Conservation (phyloP, 768 basidiomycete genomes). For the Mycena rosella region DNA sequence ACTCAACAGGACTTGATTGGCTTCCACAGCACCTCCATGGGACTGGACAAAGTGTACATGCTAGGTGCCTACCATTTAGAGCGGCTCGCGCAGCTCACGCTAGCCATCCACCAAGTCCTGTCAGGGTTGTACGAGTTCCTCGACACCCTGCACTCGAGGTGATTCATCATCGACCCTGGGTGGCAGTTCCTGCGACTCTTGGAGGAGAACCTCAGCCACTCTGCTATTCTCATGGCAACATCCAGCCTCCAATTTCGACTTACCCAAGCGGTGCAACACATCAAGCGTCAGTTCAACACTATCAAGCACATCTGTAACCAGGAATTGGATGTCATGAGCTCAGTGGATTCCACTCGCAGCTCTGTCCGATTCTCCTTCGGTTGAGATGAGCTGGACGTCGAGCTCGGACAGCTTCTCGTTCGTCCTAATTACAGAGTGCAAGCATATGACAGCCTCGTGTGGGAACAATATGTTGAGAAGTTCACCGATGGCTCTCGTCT, state of each 20-base stretch:
- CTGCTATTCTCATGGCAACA: background rate
- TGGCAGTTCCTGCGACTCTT: slow-evolving; percentile 12
- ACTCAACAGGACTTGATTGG: background rate
- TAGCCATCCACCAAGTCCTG: slow-evolving; percentile 7
- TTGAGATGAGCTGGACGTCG: background rate
- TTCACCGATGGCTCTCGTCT: no score
- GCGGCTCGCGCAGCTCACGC: background rate
- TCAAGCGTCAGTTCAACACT: background rate
- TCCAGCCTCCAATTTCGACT: background rate
- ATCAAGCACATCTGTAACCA: background rate
- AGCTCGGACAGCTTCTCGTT: background rate
- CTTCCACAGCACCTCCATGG: background rate
- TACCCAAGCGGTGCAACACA: background rate
- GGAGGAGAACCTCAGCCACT: slow-evolving; percentile 4
- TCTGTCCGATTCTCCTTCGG: slow-evolving; percentile 11
- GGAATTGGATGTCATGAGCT: background rate
- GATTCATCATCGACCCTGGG: background rate
- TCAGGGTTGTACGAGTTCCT: background rate
- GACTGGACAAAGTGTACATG: background rate
- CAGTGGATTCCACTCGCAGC: slow-evolving; percentile 4
- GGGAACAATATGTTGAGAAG: background rate
- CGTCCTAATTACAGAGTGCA: background rate
- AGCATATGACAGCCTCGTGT: no score
- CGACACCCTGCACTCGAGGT: fast-evolving
- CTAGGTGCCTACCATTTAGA: background rate